These are phyloP conservation scores for Trichophyton mentagrophytes DNA, from an alignment of 2,329 filamentous ascomycete species.

Conservation along the genomic window DNA sequence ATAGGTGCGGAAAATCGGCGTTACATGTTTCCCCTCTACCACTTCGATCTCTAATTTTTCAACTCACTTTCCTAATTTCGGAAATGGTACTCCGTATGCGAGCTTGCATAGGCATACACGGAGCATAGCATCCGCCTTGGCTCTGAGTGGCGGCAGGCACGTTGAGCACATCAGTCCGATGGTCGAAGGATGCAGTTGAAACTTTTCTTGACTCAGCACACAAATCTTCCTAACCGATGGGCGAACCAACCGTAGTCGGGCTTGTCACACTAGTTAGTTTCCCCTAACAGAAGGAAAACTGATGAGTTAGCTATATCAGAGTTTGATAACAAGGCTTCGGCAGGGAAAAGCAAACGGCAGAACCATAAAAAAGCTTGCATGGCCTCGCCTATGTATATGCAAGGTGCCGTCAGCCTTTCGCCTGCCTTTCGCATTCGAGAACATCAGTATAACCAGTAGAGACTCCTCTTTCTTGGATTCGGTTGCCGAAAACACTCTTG, in stretches of 20 bases:
- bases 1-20: not conserved
- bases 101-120: not conserved
- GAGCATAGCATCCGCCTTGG: not conserved
- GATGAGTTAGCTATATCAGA: not conserved
- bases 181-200: not conserved
- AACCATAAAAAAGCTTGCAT: not conserved
- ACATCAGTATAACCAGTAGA: no score
- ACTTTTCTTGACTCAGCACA: not conserved
- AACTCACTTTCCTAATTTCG: not conserved
- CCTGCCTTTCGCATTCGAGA: not conserved
- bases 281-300: not conserved
- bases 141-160: not conserved
- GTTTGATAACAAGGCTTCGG: not conserved
- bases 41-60: not conserved
- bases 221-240: not conserved
- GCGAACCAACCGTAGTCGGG: not conserved
- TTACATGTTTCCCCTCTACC: not conserved
- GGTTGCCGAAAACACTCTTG: not conserved
- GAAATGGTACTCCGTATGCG: not conserved
- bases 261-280: not conserved
- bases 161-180: not conserved
- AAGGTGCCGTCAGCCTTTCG: not conserved
- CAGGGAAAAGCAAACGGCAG: not conserved
- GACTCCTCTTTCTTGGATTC: not conserved
- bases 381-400: not conserved